A percentile compares a stretch with the other conserved stretches of the same genome.
phyloP scores from a whole-genome alignment of 768 basidiomycete species.

The Porpolomopsis calyptriformis region DNA sequence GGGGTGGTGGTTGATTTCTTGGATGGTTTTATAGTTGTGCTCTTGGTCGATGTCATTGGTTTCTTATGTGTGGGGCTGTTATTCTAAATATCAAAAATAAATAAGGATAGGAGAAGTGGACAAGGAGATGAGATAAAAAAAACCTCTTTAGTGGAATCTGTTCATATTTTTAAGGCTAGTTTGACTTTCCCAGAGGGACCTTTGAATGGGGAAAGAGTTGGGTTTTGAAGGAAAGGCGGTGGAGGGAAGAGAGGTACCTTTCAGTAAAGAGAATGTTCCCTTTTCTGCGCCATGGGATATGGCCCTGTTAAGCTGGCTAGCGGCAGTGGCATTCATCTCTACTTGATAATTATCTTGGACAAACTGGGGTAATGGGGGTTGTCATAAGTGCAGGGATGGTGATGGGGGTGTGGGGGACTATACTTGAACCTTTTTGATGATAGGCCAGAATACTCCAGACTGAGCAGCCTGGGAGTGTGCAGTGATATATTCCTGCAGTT shows the following conservation, averaged over 20 bases:
- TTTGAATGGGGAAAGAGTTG: conserved; percentile 9
- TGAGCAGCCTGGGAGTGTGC: conserved; percentile 62
- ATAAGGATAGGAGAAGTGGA: too few relatives aligned
- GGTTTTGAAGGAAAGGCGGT: background rate
- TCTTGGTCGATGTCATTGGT: conserved; percentile 12
- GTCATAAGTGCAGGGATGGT: conserved; percentile 10
- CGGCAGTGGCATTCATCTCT: conserved; percentile 60
- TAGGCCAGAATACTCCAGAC: conserved; percentile 66
- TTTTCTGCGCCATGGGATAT: conserved; percentile 48
- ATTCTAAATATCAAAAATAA: conserved; percentile 13
- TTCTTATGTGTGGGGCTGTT: conserved; percentile 37
- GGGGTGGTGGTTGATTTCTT: conserved; percentile 12
- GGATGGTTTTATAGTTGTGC: conserved; percentile 10
- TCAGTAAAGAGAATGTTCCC: conserved; percentile 39
- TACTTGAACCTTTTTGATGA: conserved; percentile 62
- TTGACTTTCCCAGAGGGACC: conserved; percentile 39
- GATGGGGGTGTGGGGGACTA: conserved; percentile 7
- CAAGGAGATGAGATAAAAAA: too few relatives aligned
- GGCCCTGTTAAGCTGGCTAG: conserved; percentile 70
- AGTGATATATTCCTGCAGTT: conserved; percentile 55
- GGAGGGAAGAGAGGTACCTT: conserved; percentile 23
- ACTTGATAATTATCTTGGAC: conserved; percentile 78
- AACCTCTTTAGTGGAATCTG: conserved; percentile 48
- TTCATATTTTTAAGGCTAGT: conserved; percentile 53
- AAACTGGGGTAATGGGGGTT: conserved; percentile 52